Conservation (phyloP, 225 moss, liverwort and hornwort genomes). For the Sphagnum tenellum region DNA sequence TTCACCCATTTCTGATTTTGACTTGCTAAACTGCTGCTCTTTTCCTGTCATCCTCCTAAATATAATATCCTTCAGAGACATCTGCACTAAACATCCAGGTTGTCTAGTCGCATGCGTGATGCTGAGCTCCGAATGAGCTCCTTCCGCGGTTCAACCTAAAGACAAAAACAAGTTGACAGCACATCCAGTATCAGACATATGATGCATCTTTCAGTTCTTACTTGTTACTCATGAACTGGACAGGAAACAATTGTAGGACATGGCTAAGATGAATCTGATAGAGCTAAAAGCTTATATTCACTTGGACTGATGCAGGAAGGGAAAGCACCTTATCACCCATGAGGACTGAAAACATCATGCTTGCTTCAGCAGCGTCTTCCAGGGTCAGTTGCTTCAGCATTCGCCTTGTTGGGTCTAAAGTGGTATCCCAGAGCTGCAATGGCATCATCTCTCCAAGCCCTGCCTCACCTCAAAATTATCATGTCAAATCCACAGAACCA, state of each 20-base stretch:
- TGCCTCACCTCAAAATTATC: conserved; percentile 10
- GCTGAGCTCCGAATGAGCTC: conserved; percentile 71
- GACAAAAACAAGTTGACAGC: background rate
- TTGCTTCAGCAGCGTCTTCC: conserved; percentile 82
- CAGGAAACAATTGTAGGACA: no score
- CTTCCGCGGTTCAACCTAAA: conserved; percentile 75
- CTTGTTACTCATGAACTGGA: no score
- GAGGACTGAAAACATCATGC: conserved; percentile 75
- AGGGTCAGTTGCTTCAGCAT: conserved; percentile 88
- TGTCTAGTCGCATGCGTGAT: conserved; percentile 35
- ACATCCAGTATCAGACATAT: background rate
- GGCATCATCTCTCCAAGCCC: conserved; percentile 99
- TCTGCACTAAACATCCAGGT: conserved; percentile 27
- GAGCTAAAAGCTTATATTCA: no score
- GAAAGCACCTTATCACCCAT: conserved; percentile 76
- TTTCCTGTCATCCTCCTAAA: no score
- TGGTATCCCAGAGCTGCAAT: conserved; percentile 89
- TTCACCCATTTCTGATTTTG: no score
- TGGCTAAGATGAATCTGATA: no score
- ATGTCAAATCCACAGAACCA: background rate
- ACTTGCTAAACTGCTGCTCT: no score
- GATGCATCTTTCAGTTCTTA: no score
- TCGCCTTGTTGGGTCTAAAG: conserved; percentile 77
- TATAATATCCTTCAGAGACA: no score
- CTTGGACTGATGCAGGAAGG: background rate